Evolutionary conservation across 306 rosid species (phyloP), one percentile per base, ranked within the genome.

Genomic region (Trifolium subterraneum): DNA sequence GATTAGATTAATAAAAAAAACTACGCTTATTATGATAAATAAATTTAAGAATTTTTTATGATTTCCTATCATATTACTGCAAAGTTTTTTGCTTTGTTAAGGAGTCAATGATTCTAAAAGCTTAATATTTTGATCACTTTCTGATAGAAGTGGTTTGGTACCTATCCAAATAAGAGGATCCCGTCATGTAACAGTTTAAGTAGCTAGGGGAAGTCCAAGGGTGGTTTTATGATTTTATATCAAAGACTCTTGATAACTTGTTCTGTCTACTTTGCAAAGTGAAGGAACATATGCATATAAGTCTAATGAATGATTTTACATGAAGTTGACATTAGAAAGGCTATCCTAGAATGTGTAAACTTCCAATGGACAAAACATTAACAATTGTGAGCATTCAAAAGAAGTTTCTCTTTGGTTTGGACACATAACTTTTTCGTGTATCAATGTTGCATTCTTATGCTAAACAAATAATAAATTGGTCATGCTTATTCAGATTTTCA

Each of bases 71-170:
- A 4, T 13, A 44, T 62, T 14, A 38, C 23, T 25, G 9, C 47
- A 31, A 33, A 13, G 38, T n/a, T 13, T 72, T 79, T 44, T 9
- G 27, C 9, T 22, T 78, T 78, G 22, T 78, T 50, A 5, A 25
- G 29, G 16, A 72, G 44, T n/a, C 20, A 33, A 54, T 56, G 3
- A 19, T 60, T 68, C 22, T 68, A 73, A 47, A 56, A 42, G 58
- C 50, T 58, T 47, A 29, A 45, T 69, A 4, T 69, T n/a, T 16
- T 27, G 3, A 65, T 65, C 54, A 39, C 6, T 41, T 64, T 36
- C 11, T 18, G 25, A 18, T 64, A 18, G 0, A 10, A 13, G 72
- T 42, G 71, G 7, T 52, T 52, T 8, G 60, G 29, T 52, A 42
- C 50, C 18, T 29, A 29, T 29, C 33, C 33, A 29, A 4, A 29